Evolutionary conservation across 2,329 filamentous ascomycete species (phyloP).

Genomic region (Beauveria brongniartii): DNA sequence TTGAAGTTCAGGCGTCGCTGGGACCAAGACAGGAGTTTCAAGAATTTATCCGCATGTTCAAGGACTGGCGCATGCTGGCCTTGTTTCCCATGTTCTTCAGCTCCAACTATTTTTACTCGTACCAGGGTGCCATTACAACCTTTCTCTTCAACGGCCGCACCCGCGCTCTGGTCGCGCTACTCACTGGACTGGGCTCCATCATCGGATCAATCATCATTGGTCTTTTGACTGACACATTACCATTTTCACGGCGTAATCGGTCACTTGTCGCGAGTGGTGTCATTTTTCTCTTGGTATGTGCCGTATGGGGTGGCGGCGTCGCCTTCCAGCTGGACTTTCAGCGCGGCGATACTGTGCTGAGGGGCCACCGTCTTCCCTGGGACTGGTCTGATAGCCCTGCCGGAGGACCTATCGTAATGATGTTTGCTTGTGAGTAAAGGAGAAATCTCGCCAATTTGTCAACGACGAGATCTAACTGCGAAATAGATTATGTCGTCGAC

Average conservation of each 20-base stretch:
- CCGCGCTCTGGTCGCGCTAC: slow-evolving; percentile 56
- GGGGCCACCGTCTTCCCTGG: slow-evolving; percentile 17
- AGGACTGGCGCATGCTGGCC: slow-evolving; percentile 14
- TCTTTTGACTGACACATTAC: slow-evolving; percentile 49
- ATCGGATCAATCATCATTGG: slow-evolving; percentile 60
- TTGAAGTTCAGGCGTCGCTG: slow-evolving; percentile 7
- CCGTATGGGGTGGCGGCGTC: slow-evolving; percentile 62
- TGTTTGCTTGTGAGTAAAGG: slow-evolving; percentile 17
- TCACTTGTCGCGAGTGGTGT: slow-evolving; percentile 50
- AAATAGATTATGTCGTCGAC: slow-evolving; percentile 20
- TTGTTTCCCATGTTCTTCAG: slow-evolving; percentile 34
- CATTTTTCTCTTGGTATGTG: slow-evolving; percentile 55
- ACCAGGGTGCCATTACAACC: slow-evolving; percentile 64
- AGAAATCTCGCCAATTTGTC: no score
- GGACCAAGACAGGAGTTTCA: slow-evolving; percentile 10
- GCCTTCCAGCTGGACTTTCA: slow-evolving; percentile 53
- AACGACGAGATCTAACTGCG: neutral
- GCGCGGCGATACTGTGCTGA: slow-evolving; percentile 13
- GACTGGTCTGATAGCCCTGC: slow-evolving; percentile 19
- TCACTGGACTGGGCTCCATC: slow-evolving; percentile 64
- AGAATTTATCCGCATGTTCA: slow-evolving; percentile 16
- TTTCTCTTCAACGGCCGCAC: slow-evolving; percentile 65
- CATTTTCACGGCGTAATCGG: slow-evolving; percentile 47
- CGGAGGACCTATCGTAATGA: slow-evolving; percentile 18
- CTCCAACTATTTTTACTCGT: slow-evolving; percentile 73